phyloP scores from a whole-genome alignment of 2,329 filamentous ascomycete species.

The Clonostachys solani region DNA sequence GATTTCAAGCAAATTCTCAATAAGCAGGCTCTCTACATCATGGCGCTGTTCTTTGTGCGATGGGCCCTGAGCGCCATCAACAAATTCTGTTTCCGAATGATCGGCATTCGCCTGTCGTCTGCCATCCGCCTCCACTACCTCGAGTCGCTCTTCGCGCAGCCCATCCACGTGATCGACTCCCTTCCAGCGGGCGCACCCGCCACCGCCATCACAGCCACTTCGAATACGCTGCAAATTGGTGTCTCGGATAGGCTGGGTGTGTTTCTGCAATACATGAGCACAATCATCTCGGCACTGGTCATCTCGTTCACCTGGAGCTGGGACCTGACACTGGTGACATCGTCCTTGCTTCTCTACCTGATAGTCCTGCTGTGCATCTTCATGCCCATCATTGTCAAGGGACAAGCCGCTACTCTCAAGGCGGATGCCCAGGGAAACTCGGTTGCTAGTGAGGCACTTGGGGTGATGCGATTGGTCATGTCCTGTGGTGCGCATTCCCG shows the following conservation, averaged over 20 bases:
- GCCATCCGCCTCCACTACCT: constrained; percentile 62
- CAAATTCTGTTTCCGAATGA: constrained; percentile 57
- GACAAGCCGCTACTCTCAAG: constrained; percentile 29
- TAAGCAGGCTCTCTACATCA: constrained; percentile 54
- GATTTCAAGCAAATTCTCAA: constrained; percentile 36
- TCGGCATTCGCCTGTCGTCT: constrained; percentile 57
- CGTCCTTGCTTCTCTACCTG: constrained; percentile 53
- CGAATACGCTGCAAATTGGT: constrained; percentile 60
- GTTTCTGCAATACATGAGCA: constrained; percentile 50
- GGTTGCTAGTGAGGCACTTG: constrained; percentile 57
- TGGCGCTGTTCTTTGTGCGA: constrained; percentile 66
- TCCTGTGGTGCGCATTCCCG: constrained; percentile 58
- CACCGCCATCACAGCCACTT: constrained; percentile 58
- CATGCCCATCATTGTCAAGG: constrained; percentile 53
- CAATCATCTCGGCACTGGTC: constrained; percentile 46
- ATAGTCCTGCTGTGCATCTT: constrained; percentile 38
- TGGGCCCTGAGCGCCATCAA: constrained; percentile 60
- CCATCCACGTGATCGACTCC: constrained; percentile 64
- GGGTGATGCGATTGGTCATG: constrained; percentile 56
- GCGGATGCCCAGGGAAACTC: constrained; percentile 55
- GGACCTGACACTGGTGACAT: constrained; percentile 55
- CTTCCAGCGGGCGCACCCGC: constrained; percentile 59
- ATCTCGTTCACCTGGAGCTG: constrained; percentile 55
- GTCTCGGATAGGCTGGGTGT: constrained; percentile 60
- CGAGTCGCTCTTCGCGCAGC: constrained; percentile 57